Evolutionary conservation across 352 stramenopile species (phyloP), one percentile per base, ranked within the genome.

Genomic region (Phytophthora citricola): DNA sequence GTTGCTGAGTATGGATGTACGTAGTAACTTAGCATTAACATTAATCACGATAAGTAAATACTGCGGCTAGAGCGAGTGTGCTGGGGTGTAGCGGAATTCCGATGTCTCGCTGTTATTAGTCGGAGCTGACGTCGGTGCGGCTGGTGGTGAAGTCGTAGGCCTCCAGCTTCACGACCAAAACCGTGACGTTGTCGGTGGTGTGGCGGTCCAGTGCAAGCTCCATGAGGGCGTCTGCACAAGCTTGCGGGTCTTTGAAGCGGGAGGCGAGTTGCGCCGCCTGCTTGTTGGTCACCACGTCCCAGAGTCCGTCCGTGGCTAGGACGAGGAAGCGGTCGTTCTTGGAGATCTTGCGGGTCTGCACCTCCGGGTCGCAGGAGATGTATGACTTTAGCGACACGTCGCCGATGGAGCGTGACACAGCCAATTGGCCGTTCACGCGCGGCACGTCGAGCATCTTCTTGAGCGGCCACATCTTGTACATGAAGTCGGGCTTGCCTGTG

Each of bases 361-460:
- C 78, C 63, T 96, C 88, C 0, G 88, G 85, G 45, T 94, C 87
- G 56, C 81, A 89, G 24, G 86, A 89, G 58, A 96, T 89, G 45
- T 67, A 90, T 1, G 76, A 41, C 71, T 94, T 94, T 15, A 94
- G 70, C 5, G 83, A 90, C 34, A 91, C 59, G 60, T 96, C 88
- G 15, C 88, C 88, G 31, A 96, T 94, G 26, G 88, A 93, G 26
- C 88, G 76, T 27, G 88, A 93, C 76, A 96, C 91, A 17, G 86
- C 85, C 31, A 96, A 68, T 11, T 78, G 71, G 34, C 88, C 88
- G 58, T 96, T 93, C 26, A 96, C 87, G 12, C 88, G 85, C 5
- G 86, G 85, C 17, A 93, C 87, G 60, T 94, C 88, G 44, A 96
- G 48, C 49, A 93, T 72, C 40, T 83, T 85, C 48, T 82, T 93